Base-by-base conservation (phyloP, 176 grass and related monocot genomes). In the Zea luxurians region DNA sequence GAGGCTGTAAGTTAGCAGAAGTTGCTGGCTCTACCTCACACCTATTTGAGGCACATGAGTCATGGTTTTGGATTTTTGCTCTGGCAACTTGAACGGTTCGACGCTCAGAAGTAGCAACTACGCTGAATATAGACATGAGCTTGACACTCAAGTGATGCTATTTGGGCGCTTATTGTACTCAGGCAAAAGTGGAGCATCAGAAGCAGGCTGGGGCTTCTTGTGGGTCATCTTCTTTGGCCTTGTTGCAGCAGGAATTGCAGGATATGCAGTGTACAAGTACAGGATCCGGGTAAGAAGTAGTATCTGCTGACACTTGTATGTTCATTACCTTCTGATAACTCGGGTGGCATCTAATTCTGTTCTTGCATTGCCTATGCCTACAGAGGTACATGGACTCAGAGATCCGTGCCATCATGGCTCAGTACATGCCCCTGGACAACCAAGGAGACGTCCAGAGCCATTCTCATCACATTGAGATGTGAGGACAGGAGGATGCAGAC, bases 321-420 rank as follows among this genome's bases (percentile, higher is more conserved):
- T 65, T 74, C 37, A 13, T 60, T 48, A 46, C 64, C 9, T 74
- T 18, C 15, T 13, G 15, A 60, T 65, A 78, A 48, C 64, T 76
- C 71, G 64, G 37, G 37, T 40, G 12, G 4, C 40, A 71, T 81
- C 46, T 83, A 66, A 86, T 64, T 45, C 1, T 75, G 4, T 44
- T 35, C 57, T 16, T 78, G 2, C 15, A 44, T 90, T 76, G 3
- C 52, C 43, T 60, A 6, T 71, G 16, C 49, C 4, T 60, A 68
- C 76, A 96, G 93, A 92, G 93, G 38, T 92, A 96, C 64, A 96
- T 92, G 89, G 93, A 96, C 83, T 96, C 89, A 10, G 89, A 96
- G 67, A 96, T 96, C 68, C 89, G 89, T 3, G 93, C 93, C 18
- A 96, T 96, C 75, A 92, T 96, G 93, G 93, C 93, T 48, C 89